Evolutionary conservation across 768 basidiomycete species (phyloP).

Genomic region (Boletales sp.): DNA sequence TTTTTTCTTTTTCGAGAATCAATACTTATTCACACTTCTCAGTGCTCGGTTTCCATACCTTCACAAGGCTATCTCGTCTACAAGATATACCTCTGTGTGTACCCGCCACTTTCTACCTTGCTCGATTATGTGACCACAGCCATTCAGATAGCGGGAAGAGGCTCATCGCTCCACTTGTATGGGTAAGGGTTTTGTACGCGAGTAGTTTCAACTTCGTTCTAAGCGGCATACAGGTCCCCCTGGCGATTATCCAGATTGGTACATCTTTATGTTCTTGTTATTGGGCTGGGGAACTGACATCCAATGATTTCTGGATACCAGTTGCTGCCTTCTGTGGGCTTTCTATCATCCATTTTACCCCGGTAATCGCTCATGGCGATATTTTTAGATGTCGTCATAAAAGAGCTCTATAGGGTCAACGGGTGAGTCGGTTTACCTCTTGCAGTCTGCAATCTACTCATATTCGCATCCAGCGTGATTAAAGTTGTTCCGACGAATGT

Average conservation of each 20-base stretch:
- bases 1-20: too few relatives aligned
- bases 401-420: neutral
- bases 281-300: too few relatives aligned
- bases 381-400: too few relatives aligned
- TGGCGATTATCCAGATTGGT: neutral
- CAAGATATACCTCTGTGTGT: conserved; percentile 1
- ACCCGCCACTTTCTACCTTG: neutral
- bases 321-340: neutral
- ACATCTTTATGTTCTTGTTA: too few relatives aligned
- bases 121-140: neutral
- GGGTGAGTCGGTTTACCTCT: neutral
- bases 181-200: too few relatives aligned
- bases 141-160: neutral
- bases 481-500: neutral
- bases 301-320: neutral
- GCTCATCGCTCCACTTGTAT: too few relatives aligned
- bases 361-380: neutral
- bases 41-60: neutral
- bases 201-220: too few relatives aligned
- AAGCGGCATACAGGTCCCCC: too few relatives aligned
- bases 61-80: conserved; percentile 2
- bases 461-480: neutral
- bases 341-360: too few relatives aligned
- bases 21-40: neutral
- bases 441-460: too few relatives aligned